Base-by-base conservation (phyloP, 202 grass and related monocot genomes). In the Elaeis oleifera region DNA sequence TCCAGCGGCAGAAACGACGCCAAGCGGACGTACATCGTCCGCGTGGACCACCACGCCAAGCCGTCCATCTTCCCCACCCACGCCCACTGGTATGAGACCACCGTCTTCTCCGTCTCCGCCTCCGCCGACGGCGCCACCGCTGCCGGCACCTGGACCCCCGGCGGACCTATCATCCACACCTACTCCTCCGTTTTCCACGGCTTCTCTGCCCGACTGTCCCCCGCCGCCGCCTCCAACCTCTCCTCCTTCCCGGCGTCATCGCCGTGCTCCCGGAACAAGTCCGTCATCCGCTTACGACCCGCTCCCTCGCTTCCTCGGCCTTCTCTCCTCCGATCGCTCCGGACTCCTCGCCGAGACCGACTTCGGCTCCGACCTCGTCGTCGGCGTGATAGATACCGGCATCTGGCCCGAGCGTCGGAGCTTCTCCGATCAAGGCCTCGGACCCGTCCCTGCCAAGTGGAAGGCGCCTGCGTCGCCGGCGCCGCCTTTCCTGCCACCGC, bases 81-180 rank as follows among this genome's bases (percentile, higher is more conserved):
- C 79, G 69, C 76, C 61, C 91, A 96, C 79, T 96, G 87, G 91
- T 96, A 96, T 56, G 84, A 96, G 75, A 78, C 84, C 49, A 74
- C 68, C 21, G 54, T 96, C 52, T 26, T 76, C 50, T 27, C 76
- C 16, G 81, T 84, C 51, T 69, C 77, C 19, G 21, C 49, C 13
- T 17, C 62, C 5, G 49, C 21, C 4, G 75, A 75, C 0, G 63
- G 53, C 32, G 39, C 17, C 27, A 24, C 23, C 23, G 3, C 23
- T 24, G 27, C 4, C 13, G 44, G 48, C 49, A 59, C 16, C 23
- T 90, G 83, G 79, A 81, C 76, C 1, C 69, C 69, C 51, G 91
- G 91, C 0, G 84, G 87, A 13, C 81, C 87, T 5, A 27, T 90
- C 3, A 88, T 96, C 67, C 91, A 96, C 76, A 96, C 87, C 31